Percentiles rank a stretch among this genome's conserved stretches.
Conservation (phyloP, 306 rosid genomes). For the Rosa multiflora region DNA sequence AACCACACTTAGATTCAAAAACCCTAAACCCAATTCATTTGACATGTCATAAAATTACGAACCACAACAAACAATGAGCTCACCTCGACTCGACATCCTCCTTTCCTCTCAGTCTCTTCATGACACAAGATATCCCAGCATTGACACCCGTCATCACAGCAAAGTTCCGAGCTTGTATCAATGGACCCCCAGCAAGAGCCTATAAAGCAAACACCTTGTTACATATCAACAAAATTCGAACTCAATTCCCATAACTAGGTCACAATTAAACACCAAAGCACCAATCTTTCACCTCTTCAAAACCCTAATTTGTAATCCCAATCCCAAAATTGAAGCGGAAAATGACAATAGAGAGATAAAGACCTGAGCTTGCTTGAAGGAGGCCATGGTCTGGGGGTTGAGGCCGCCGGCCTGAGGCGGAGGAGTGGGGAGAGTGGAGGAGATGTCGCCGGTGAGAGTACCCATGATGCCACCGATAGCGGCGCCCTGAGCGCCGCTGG, state of each 20-base stretch:
- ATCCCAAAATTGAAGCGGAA: neutral
- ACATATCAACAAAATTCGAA: neutral
- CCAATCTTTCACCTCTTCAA: neutral
- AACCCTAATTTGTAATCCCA: neutral
- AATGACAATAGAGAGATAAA: too few species aligned
- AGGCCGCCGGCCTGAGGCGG: constrained; percentile 60
- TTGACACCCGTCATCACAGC: constrained; percentile 98
- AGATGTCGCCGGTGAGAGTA: constrained; percentile 57
- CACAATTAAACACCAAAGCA: neutral
- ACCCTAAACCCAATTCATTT: neutral
- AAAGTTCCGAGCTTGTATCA: constrained; percentile 89
- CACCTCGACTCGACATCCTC: constrained; percentile 93
- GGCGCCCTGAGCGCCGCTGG: constrained; percentile 92
- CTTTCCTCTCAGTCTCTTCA: constrained; percentile 94
- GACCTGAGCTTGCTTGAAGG: constrained; percentile 94
- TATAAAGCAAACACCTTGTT: constrained; percentile 17
- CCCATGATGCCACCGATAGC: constrained; percentile 91
- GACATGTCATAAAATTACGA: neutral
- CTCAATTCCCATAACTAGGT: neutral
- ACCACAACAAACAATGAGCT: constrained; percentile 10
- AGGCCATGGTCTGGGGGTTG: constrained; percentile 86
- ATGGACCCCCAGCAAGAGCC: constrained; percentile 95
- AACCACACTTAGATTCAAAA: neutral
- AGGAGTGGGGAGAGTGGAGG: constrained; percentile 64
- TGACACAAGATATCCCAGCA: constrained; percentile 88